These are phyloP conservation scores for Daedalea quercina DNA, from an alignment of 768 basidiomycete genomes.

Conservation along the genomic window DNA sequence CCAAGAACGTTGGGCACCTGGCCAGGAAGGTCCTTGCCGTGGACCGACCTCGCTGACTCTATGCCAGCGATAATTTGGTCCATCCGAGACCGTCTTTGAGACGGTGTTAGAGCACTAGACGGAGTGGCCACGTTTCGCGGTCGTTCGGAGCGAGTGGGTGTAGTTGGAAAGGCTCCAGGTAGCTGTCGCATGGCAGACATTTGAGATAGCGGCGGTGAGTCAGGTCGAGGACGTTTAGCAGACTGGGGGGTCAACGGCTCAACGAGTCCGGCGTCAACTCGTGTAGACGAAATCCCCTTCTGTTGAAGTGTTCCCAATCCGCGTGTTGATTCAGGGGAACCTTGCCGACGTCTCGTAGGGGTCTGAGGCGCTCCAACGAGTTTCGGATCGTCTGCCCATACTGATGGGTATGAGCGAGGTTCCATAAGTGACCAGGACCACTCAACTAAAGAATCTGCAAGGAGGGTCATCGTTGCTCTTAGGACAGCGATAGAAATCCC, in stretches of 20 bases:
- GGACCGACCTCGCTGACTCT: neutral
- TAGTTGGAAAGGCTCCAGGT: neutral
- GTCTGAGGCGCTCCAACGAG: neutral
- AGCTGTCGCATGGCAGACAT: neutral
- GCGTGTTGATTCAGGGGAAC: neutral
- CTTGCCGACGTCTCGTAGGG: neutral
- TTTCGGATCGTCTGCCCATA: conserved; percentile 24
- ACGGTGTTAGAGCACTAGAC: conserved; percentile 1
- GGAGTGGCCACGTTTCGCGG: neutral
- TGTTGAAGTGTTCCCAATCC: neutral
- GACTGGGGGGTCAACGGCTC: neutral
- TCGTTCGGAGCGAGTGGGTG: neutral
- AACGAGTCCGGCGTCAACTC: conserved; percentile 2
- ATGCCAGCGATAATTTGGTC: neutral
- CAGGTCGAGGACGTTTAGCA: neutral
- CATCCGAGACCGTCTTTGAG: neutral
- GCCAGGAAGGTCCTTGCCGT: neutral
- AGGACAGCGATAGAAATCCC: conserved; percentile 34
- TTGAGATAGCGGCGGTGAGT: neutral
- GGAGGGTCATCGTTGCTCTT: conserved; percentile 17
- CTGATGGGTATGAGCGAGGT: conserved; percentile 11
- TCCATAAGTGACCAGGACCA: conserved; percentile 1
- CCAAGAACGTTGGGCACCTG: too few species aligned
- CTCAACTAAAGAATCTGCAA: conserved; percentile 34
- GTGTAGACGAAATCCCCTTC: conserved; percentile 3